A percentile compares a stretch with the other conserved stretches of the same genome.
Conservation (phyloP, 2,329 filamentous ascomycete species). For the Lasiodiplodia sp. region DNA sequence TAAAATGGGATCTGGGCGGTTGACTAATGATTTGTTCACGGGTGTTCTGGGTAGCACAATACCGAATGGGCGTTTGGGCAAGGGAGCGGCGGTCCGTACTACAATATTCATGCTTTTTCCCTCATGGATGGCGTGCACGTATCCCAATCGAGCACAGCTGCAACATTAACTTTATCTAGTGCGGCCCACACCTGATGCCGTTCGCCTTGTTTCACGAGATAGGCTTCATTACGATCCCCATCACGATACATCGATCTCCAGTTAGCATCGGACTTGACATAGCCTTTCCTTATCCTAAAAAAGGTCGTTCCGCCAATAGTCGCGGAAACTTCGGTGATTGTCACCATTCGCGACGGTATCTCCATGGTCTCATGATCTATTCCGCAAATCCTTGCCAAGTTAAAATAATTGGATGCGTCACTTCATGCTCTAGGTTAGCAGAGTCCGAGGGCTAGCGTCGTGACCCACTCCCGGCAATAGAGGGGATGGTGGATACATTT, state of each 20-base stretch:
- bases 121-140: background rate
- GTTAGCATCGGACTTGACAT: background rate
- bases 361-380: background rate
- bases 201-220: background rate
- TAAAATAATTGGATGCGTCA: background rate
- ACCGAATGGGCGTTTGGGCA: conserved; percentile 3
- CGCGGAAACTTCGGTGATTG: conserved; percentile 1
- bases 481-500: too few relatives aligned
- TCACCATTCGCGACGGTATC: background rate
- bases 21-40: background rate
- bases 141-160: background rate
- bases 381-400: background rate
- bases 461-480: background rate
- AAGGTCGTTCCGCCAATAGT: background rate
- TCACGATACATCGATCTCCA: background rate
- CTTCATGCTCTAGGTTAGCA: background rate
- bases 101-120: background rate
- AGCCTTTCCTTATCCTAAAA: too few relatives aligned
- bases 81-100: background rate
- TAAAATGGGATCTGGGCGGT: background rate
- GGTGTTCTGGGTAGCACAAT: background rate
- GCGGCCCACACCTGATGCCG: too few relatives aligned
- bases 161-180: background rate
- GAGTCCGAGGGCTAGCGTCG: background rate
- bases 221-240: background rate